A percentile compares a stretch with the other conserved stretches of the same genome.
phyloP scores from a whole-genome alignment of 257 asterid species.

The Solanum pinnatisectum region DNA sequence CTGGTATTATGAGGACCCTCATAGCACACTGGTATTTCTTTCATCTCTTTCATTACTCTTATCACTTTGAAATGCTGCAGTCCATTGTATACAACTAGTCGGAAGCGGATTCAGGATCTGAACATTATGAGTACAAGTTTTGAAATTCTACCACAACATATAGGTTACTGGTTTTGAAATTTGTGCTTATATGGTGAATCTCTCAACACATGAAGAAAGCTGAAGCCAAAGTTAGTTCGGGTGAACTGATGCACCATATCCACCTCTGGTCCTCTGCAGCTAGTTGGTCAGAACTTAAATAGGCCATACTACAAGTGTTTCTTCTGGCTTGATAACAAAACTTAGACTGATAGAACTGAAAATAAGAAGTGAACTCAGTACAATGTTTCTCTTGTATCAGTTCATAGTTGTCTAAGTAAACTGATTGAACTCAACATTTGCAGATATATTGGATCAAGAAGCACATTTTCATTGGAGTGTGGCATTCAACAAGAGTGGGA shows the following conservation, averaged over 20 bases:
- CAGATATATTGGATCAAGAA: conserved; percentile 66
- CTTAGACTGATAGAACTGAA: neutral
- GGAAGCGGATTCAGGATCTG: neutral
- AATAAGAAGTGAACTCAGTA: neutral
- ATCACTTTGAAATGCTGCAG: neutral
- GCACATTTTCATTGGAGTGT: conserved; percentile 52
- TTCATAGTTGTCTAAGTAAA: neutral
- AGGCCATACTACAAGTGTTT: neutral
- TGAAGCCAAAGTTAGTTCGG: neutral
- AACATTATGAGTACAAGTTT: neutral
- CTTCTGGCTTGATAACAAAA: neutral
- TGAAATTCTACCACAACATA: neutral
- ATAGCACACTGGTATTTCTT: conserved; percentile 47
- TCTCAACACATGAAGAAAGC: neutral
- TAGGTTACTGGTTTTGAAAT: neutral
- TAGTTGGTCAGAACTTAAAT: neutral
- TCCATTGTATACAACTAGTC: neutral
- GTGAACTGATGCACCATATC: neutral
- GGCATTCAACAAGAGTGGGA: conserved; percentile 62
- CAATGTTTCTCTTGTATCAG: neutral
- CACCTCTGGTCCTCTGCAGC: neutral
- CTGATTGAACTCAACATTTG: neutral
- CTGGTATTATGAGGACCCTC: conserved; percentile 62
- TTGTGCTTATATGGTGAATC: neutral
- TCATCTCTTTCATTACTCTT: neutral